Conservation (phyloP, 2,329 filamentous ascomycete genomes). For the Sclerotinia subarctica region DNA sequence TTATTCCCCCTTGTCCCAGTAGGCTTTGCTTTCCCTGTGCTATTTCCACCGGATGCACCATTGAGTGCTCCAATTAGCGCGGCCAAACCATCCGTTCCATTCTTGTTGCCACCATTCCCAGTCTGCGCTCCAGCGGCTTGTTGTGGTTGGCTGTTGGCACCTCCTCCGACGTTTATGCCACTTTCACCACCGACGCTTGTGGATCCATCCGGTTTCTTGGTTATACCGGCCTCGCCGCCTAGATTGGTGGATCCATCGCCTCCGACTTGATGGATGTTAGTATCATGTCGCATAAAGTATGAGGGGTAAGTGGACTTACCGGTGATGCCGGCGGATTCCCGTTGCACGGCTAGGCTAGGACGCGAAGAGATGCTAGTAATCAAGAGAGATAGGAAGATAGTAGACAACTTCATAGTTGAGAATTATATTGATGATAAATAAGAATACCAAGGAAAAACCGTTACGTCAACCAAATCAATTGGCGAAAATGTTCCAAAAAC, state of each 20-base stretch:
- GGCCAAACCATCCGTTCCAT: background rate
- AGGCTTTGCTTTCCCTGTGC: slow-evolving; percentile 10
- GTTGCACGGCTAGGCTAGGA: background rate
- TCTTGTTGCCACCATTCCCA: slow-evolving; percentile 1
- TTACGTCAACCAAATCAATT: slow-evolving; percentile 5
- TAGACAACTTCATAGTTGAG: slow-evolving; percentile 13
- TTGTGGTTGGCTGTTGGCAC: background rate
- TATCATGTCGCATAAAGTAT: background rate
- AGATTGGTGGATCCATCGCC: slow-evolving; percentile 7
- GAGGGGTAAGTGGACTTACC: background rate
- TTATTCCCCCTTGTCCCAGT: background rate
- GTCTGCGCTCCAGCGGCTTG: background rate
- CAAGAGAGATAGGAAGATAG: slow-evolving; percentile 7
- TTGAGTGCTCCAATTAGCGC: slow-evolving; percentile 7
- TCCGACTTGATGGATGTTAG: background rate
- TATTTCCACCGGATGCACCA: slow-evolving; percentile 6
- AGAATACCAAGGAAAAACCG: background rate
- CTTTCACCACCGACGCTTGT: slow-evolving; percentile 8
- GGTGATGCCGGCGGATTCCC: slow-evolving; percentile 14
- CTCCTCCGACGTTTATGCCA: slow-evolving; percentile 8
- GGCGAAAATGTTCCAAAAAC: background rate
- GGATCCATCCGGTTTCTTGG: slow-evolving; percentile 12
- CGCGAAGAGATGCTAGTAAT: slow-evolving; percentile 17
- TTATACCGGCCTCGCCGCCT: background rate
- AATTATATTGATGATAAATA: background rate